A percentile compares a stretch with the other conserved stretches of the same genome.
phyloP scores from a whole-genome alignment of 306 rosid genomes.

The Cucumis cinereus region DNA sequence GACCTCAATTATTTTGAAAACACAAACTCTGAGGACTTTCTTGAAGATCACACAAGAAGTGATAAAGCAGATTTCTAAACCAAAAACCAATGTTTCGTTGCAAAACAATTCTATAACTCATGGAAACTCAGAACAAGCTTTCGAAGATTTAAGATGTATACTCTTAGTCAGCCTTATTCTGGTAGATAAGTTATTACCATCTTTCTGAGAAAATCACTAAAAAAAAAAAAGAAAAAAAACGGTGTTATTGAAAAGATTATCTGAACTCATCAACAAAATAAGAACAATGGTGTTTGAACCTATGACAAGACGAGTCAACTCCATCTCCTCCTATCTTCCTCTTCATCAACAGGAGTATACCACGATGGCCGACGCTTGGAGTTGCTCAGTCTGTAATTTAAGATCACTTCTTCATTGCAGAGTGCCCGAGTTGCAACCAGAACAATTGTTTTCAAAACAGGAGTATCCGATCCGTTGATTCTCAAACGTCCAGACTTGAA shows the following conservation, averaged over 20 bases:
- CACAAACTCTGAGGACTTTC: background rate
- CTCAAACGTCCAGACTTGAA: constrained; percentile 53
- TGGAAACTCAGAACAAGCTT: background rate
- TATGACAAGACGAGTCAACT: constrained; percentile 22
- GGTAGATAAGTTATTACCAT: background rate
- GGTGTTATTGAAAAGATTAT: background rate
- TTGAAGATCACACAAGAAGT: background rate
- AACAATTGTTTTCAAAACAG: constrained; percentile 56
- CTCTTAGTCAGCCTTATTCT: background rate
- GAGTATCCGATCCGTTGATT: constrained; percentile 28
- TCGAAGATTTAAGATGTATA: background rate
- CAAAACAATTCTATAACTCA: background rate
- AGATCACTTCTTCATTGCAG: constrained; percentile 63
- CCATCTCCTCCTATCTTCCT: constrained; percentile 91
- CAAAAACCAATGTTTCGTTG: background rate
- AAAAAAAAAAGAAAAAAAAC: too few relatives aligned
- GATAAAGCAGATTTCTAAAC: background rate
- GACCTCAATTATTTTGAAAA: too few relatives aligned
- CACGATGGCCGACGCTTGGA: constrained; percentile 60
- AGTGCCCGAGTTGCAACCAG: constrained; percentile 64
- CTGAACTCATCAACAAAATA: background rate
- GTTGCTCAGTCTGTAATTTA: constrained; percentile 88
- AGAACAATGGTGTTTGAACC: background rate
- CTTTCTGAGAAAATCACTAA: background rate
- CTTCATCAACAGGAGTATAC: constrained; percentile 78